These are phyloP conservation scores for Mrakia gelida DNA, from an alignment of 768 basidiomycete species.

Conservation along the genomic window DNA sequence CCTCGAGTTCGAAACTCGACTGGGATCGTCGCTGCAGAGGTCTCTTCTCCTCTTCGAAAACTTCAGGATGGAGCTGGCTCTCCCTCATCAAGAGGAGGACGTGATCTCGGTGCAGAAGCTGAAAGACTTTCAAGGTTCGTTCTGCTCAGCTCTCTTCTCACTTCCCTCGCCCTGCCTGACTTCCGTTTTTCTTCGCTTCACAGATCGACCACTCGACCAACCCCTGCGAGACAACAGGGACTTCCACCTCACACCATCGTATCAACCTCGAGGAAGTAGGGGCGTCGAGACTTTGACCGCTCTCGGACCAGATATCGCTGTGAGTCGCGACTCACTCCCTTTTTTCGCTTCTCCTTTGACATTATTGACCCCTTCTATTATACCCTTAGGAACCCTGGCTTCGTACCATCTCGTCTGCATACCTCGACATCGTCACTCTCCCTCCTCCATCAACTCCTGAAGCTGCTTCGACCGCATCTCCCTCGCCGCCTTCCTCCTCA, in stretches of 20 bases:
- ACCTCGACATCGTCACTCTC: constrained; percentile 60
- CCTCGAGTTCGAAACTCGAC: constrained; percentile 67
- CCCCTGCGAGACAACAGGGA: constrained; percentile 80
- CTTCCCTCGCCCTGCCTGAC: not conserved
- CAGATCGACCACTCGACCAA: not conserved
- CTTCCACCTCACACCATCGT: constrained; percentile 68
- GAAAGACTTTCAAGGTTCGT: constrained; percentile 48
- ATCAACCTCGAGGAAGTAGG: constrained; percentile 58
- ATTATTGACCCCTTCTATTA: not conserved
- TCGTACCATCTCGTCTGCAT: constrained; percentile 64
- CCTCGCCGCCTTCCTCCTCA: not conserved
- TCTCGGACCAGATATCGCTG: constrained; percentile 62
- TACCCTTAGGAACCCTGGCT: constrained; percentile 64
- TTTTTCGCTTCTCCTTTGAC: not conserved
- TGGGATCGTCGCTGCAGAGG: constrained; percentile 45
- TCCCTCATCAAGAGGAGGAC: constrained; percentile 74
- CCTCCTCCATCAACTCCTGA: not conserved
- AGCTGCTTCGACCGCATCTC: not conserved
- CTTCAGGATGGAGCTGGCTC: constrained; percentile 68
- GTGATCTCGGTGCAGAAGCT: constrained; percentile 77
- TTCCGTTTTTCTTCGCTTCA: not conserved
- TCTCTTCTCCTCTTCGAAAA: constrained; percentile 69
- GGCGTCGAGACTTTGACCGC: constrained; percentile 64
- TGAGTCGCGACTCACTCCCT: constrained; percentile 45
- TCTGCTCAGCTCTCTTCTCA: not conserved